phyloP scores from a whole-genome alignment of 495 filamentous ascomycete species.

The Talaromyces adpressus region DNA sequence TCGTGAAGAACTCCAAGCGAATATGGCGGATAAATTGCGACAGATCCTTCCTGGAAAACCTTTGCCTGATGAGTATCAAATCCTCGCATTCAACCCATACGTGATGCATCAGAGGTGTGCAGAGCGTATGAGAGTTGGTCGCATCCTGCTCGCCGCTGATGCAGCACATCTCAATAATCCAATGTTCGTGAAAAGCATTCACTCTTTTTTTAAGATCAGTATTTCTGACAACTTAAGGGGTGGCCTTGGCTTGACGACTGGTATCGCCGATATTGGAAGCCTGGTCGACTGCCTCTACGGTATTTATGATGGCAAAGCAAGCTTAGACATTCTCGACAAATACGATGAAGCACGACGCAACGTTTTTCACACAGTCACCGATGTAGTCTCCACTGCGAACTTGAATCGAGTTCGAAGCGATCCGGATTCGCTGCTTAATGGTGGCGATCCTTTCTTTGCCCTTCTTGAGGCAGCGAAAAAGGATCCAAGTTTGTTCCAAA shows the following conservation, averaged over 20 bases:
- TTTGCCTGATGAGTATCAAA: slow-evolving; percentile 43
- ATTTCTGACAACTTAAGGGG: slow-evolving; percentile 24
- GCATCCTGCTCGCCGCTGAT: too few species aligned
- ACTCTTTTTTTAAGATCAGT: too few species aligned
- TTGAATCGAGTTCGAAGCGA: not conserved
- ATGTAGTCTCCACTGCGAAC: not conserved
- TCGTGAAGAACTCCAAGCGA: slow-evolving; percentile 42
- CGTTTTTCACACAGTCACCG: not conserved
- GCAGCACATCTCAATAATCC: too few species aligned
- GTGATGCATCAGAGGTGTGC: too few species aligned
- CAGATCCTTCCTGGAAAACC: slow-evolving; percentile 52
- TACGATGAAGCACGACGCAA: slow-evolving; percentile 37
- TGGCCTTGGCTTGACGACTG: slow-evolving; percentile 54
- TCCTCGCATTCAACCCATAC: too few species aligned
- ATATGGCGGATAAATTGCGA: slow-evolving; percentile 46
- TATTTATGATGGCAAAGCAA: slow-evolving; percentile 44
- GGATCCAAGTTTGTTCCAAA: not conserved
- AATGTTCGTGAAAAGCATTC: too few species aligned
- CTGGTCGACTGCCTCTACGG: slow-evolving; percentile 50
- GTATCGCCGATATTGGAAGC: slow-evolving; percentile 52
- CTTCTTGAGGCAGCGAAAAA: slow-evolving; percentile 1
- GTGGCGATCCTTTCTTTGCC: not conserved
- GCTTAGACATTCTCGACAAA: slow-evolving; percentile 46
- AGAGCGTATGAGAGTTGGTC: too few species aligned
- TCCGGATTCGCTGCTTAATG: not conserved